These are phyloP conservation scores for Saccharomyces uvarum DNA, from an alignment of 1,139 yeast species.

Conservation along the genomic window DNA sequence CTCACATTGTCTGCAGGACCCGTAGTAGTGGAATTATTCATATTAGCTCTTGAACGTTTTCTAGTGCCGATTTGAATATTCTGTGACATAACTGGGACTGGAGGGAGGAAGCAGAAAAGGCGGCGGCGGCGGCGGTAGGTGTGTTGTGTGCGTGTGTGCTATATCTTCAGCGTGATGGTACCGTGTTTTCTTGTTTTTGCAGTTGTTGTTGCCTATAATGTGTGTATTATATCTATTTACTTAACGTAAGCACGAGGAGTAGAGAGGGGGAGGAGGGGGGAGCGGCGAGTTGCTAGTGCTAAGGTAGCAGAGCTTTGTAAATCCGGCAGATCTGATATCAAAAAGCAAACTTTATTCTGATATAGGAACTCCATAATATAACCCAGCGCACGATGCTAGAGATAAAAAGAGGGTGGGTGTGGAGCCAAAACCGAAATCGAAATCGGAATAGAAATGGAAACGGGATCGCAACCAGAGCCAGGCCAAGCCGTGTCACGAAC, in stretches of 20 bases:
- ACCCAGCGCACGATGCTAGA: not conserved
- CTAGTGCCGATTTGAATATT: not conserved
- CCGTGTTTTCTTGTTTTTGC: not conserved
- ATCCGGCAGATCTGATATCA: not conserved
- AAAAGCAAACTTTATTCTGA: not conserved
- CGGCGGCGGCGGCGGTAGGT: not conserved
- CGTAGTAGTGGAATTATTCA: not conserved
- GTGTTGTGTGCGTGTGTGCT: not conserved
- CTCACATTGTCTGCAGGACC: not conserved
- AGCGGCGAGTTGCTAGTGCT: not conserved
- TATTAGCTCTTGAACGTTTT: not conserved
- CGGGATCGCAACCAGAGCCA: not conserved
- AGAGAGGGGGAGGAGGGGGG: too few species aligned
- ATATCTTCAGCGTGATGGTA: not conserved
- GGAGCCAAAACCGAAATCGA: not conserved
- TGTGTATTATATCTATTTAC: not conserved
- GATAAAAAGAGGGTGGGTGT: slow-evolving; percentile 1
- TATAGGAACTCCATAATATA: not conserved
- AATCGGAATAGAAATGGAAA: not conserved
- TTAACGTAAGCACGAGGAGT: not conserved
- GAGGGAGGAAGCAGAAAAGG: not conserved
- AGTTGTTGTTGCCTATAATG: not conserved
- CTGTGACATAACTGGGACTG: not conserved
- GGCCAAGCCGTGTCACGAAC: not conserved
- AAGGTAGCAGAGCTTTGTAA: not conserved